phyloP scores from a whole-genome alignment of 2,329 filamentous ascomycete species.

The Gaeumannomyces tritici region DNA sequence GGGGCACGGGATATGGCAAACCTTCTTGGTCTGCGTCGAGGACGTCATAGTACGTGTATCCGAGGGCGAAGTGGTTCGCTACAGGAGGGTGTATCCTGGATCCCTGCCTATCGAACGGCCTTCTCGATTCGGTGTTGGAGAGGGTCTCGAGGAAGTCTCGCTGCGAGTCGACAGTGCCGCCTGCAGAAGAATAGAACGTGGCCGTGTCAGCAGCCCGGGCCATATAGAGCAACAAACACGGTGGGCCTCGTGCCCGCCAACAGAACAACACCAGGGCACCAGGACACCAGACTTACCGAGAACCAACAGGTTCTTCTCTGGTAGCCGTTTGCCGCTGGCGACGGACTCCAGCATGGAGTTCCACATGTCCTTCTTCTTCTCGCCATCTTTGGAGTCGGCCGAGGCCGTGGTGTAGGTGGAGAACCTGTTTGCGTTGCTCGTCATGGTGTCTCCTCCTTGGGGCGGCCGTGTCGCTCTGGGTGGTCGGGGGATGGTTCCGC shows the following conservation, averaged over 20 bases:
- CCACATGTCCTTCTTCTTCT: constrained; percentile 86
- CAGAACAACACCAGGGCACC: background rate
- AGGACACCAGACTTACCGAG: constrained; percentile 59
- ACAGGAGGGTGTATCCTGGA: constrained; percentile 65
- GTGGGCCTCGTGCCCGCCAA: background rate
- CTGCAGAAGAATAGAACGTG: constrained; percentile 28
- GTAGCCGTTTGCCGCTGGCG: constrained; percentile 79
- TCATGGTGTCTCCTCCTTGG: background rate
- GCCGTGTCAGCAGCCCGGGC: constrained; percentile 16
- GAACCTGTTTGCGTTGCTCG: constrained; percentile 38
- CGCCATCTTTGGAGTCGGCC: constrained; percentile 47
- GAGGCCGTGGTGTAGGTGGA: constrained; percentile 50
- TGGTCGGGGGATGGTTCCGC: background rate
- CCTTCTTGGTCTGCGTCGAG: constrained; percentile 90
- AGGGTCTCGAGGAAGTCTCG: constrained; percentile 69
- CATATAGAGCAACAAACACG: background rate
- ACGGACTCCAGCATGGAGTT: constrained; percentile 86
- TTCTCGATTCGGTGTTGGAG: constrained; percentile 42
- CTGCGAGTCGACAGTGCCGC: constrained; percentile 74
- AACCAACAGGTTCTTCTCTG: constrained; percentile 84
- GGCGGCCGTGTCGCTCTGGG: background rate
- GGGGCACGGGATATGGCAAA: constrained; percentile 35
- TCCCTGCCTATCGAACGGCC: constrained; percentile 43
- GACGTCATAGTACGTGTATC: constrained; percentile 93
- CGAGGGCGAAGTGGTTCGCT: constrained; percentile 84